Base-by-base conservation (phyloP, 2,329 filamentous ascomycete species). In the Pseudogymnoascus pannorum region DNA sequence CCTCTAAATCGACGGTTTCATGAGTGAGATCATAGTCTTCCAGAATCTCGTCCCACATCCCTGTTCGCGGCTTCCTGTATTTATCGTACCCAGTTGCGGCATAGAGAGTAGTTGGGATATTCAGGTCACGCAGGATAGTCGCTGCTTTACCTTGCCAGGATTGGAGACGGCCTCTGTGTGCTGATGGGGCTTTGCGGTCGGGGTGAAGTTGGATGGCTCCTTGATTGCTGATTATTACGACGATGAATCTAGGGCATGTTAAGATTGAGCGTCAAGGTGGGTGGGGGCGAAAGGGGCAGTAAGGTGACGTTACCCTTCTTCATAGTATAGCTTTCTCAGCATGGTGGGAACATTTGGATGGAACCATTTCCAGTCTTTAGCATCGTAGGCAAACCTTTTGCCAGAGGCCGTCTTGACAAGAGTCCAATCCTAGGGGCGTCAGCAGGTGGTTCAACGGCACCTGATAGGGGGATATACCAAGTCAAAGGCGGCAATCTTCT, bases 361-460 rank as follows among this genome's bases (percentile, higher is more conserved):
- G 91, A 92, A 97, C 94, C 94, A 99, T 73, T 90, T 91, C 94
- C 94, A 99, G 72, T 97, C 93, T 3, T 79, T 78, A 0, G 86
- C 83, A 66, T 86, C 83, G 59, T 81, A 81, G 2, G 85, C 81
- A 69, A 93, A 93, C 58, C 83, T 88, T 74, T 91, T 94, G 6
- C 92, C 92, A 0, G 92, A 96, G 3, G 85, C 81, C 0, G 91
- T 88, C 1, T 79, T 79, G 64, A 99, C 91, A 33, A 99, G 76
- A 0, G 94, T 99, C 6, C 90, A 94, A 72, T 99, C 94, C 87
- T 90, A 62, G 58, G 35, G 7, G 14, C 22, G 11, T 33, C 9
- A 18, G 36, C 54, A 60, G 29, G 54, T 16, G 29, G n/a, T 54
- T 48, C 16, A 2, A 9, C 31, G 40, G 11, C 18, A 6, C 35